These are phyloP conservation scores for Teunomyces tritomae DNA, from an alignment of 805 yeast species.

Conservation along the genomic window DNA sequence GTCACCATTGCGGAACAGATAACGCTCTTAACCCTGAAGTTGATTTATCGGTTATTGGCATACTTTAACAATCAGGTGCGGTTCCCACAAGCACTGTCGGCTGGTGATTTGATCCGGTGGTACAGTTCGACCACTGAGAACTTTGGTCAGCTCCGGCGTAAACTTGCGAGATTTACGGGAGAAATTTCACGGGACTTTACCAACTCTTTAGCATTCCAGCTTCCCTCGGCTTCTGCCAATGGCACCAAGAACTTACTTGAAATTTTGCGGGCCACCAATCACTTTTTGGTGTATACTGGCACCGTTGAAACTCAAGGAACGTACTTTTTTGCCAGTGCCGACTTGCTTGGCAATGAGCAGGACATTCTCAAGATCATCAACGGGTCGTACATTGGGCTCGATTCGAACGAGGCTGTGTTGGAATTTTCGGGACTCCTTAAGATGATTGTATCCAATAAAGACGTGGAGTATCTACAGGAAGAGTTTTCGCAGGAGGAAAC, in stretches of 20 bases:
- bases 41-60: slow-evolving; percentile 64
- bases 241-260: slow-evolving; percentile 52
- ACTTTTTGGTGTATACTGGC: slow-evolving; percentile 74
- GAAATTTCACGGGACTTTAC: slow-evolving; percentile 67
- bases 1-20: slow-evolving; percentile 78
- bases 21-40: slow-evolving; percentile 58
- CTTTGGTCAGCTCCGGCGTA: slow-evolving; percentile 74
- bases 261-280: slow-evolving; percentile 60
- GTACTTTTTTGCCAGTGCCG: slow-evolving; percentile 74
- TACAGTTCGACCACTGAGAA: slow-evolving; percentile 64
- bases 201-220: slow-evolving; percentile 63
- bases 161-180: slow-evolving; percentile 73
- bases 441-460: slow-evolving; percentile 5
- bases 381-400: slow-evolving; percentile 40
- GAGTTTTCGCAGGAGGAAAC: slow-evolving; percentile 8
- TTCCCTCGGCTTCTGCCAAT: slow-evolving; percentile 42
- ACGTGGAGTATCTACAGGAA: slow-evolving; percentile 6
- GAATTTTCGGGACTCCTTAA: slow-evolving; percentile 27
- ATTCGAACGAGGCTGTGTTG: slow-evolving; percentile 22
- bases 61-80: slow-evolving; percentile 70
- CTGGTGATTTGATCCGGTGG: slow-evolving; percentile 55
- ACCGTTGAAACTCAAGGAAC: slow-evolving; percentile 70
- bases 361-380: slow-evolving; percentile 38
- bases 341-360: slow-evolving; percentile 40
- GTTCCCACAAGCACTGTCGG: slow-evolving; percentile 50